Conservation (phyloP, 257 asterid genomes). For the Catharanthus roseus region DNA sequence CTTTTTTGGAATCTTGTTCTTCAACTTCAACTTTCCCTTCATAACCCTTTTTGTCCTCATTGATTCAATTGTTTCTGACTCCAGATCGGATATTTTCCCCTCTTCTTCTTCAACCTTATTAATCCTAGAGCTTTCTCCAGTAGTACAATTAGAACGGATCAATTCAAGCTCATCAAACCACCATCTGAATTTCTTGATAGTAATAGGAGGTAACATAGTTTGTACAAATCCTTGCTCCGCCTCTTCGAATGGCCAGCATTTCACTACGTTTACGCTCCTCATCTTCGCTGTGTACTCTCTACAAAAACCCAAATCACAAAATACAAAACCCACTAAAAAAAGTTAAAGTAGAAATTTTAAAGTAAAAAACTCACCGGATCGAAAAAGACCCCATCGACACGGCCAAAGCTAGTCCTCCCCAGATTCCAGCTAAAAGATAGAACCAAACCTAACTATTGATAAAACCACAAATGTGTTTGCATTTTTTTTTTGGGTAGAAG, state of each 20-base stretch:
- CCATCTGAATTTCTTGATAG: constrained; percentile 59
- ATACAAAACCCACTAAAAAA: neutral
- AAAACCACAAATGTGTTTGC: neutral
- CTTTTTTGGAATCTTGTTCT: constrained; percentile 45
- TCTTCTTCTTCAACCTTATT: constrained; percentile 1
- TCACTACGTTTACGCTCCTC: constrained; percentile 59
- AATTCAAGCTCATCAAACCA: constrained; percentile 47
- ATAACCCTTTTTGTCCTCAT: constrained; percentile 2
- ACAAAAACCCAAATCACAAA: constrained; percentile 9
- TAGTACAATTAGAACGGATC: constrained; percentile 3
- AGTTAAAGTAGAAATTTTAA: neutral
- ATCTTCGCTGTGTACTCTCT: constrained; percentile 60
- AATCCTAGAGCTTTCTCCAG: neutral
- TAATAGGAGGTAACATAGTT: constrained; percentile 55
- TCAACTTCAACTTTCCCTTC: constrained; percentile 27
- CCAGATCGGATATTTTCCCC: constrained; percentile 25
- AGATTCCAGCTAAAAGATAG: neutral
- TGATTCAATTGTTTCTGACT: constrained; percentile 15
- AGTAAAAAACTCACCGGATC: constrained; percentile 37
- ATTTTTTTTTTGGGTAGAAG: neutral
- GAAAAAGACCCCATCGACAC: constrained; percentile 46
- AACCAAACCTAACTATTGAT: neutral
- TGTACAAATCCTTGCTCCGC: constrained; percentile 26
- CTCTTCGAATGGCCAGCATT: constrained; percentile 74
- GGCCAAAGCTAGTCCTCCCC: constrained; percentile 19